Conservation (phyloP, 805 yeast genomes). For the Sugiyamaella marilandica region DNA sequence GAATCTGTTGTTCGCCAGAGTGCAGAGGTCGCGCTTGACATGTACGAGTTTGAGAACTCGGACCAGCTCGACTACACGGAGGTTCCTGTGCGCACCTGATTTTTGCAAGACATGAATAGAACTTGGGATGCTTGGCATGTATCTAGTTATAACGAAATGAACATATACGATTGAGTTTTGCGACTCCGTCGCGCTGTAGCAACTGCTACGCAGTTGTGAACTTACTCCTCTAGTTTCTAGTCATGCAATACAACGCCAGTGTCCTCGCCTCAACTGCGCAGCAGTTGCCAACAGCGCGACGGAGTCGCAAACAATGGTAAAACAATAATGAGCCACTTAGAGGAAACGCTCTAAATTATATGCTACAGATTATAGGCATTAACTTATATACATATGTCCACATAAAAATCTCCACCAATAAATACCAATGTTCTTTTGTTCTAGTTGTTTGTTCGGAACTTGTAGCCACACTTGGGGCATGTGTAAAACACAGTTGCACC, state of each 20-base stretch:
- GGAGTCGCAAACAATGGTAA: no score
- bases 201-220: neutral
- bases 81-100: constrained; percentile 15
- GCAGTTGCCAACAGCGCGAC: no score
- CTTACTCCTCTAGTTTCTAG: no score
- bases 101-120: neutral
- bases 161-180: no score
- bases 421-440: no score
- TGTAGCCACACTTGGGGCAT: constrained; percentile 87
- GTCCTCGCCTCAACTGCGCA: no score
- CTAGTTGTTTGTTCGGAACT: constrained; percentile 88
- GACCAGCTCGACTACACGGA: constrained; percentile 72
- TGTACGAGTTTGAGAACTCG: constrained; percentile 94
- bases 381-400: neutral
- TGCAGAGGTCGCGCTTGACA: constrained; percentile 94
- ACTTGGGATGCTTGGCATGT: neutral
- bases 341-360: neutral
- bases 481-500: constrained; percentile 98
- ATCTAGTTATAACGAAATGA: neutral
- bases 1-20: constrained; percentile 93
- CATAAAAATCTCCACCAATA: no score
- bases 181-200: no score
- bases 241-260: neutral
- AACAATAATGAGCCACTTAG: no score
- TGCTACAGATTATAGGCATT: neutral